phyloP scores from a whole-genome alignment of 78 protist species.

The Monosiga brevicollis region DNA sequence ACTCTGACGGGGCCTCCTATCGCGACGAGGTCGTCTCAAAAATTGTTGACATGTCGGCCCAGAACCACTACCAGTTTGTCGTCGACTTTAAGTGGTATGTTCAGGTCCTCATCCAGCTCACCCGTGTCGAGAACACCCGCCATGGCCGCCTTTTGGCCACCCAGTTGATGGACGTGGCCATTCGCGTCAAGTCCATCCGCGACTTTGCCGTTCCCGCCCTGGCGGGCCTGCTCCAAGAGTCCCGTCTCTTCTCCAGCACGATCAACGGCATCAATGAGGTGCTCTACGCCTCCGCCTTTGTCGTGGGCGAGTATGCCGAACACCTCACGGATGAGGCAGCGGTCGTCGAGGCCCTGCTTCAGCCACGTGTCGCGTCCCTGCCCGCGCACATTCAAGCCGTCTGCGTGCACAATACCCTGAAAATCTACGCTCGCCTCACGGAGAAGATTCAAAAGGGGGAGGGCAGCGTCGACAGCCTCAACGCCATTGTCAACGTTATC shows the following conservation, averaged over 20 bases:
- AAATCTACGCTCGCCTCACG: conserved; percentile 47
- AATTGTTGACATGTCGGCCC: conserved; percentile 63
- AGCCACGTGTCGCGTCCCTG: conserved; percentile 41
- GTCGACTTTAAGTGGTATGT: conserved; percentile 91
- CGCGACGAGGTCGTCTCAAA: conserved; percentile 63
- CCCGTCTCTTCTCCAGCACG: background rate
- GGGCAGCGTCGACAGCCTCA: background rate
- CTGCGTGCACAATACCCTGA: conserved; percentile 55
- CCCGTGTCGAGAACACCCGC: conserved; percentile 21
- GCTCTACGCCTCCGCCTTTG: conserved; percentile 78
- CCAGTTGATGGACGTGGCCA: conserved; percentile 52
- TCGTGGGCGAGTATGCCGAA: conserved; percentile 69
- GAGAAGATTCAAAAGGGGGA: conserved; percentile 7
- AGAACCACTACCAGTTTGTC: conserved; percentile 52
- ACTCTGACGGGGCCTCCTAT: background rate
- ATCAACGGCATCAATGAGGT: conserved; percentile 18
- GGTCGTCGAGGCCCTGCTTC: conserved; percentile 42
- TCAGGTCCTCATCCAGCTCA: conserved; percentile 38
- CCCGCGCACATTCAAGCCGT: conserved; percentile 73
- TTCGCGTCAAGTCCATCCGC: conserved; percentile 32
- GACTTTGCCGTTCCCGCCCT: background rate
- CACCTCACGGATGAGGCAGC: background rate
- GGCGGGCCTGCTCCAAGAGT: background rate
- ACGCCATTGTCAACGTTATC: background rate
- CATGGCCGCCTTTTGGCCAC: conserved; percentile 58